These are phyloP conservation scores for Colletotrichum karsti DNA, from an alignment of 2,329 filamentous ascomycete species.

Conservation along the genomic window DNA sequence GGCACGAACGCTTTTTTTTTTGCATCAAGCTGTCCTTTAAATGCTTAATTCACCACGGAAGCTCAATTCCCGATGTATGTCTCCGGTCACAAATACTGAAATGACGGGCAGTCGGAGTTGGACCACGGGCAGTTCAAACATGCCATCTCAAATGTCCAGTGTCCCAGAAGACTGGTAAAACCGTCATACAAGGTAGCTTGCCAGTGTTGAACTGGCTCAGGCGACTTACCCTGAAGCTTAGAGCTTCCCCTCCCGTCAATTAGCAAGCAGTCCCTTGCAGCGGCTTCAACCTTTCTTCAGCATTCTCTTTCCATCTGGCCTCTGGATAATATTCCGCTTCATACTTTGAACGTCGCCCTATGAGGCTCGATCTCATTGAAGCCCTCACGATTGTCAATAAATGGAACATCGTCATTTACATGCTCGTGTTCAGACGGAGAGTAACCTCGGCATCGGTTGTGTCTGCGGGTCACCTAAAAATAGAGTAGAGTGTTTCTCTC, in stretches of 20 bases:
- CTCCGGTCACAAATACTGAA: too few relatives aligned
- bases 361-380: too few relatives aligned
- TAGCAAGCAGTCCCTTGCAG: constrained; percentile 9
- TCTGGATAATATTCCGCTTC: not conserved
- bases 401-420: not conserved
- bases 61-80: not conserved
- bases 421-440: not conserved
- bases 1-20: constrained; percentile 17
- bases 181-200: not conserved
- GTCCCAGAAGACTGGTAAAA: not conserved
- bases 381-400: not conserved
- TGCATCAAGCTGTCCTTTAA: not conserved
- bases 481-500: not conserved
- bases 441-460: not conserved
- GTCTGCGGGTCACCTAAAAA: not conserved
- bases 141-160: not conserved
- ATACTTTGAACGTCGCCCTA: too few relatives aligned
- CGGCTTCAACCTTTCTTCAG: not conserved
- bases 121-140: not conserved
- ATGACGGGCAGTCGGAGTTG: too few relatives aligned
- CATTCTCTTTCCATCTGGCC: not conserved
- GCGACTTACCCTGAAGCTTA: not conserved
- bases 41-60: not conserved
- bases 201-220: not conserved
- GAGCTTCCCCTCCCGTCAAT: not conserved